Evolutionary conservation across 1,139 yeast genomes (phyloP), one percentile per base, ranked within the genome.

Genomic region (Petasospora fabianii): DNA sequence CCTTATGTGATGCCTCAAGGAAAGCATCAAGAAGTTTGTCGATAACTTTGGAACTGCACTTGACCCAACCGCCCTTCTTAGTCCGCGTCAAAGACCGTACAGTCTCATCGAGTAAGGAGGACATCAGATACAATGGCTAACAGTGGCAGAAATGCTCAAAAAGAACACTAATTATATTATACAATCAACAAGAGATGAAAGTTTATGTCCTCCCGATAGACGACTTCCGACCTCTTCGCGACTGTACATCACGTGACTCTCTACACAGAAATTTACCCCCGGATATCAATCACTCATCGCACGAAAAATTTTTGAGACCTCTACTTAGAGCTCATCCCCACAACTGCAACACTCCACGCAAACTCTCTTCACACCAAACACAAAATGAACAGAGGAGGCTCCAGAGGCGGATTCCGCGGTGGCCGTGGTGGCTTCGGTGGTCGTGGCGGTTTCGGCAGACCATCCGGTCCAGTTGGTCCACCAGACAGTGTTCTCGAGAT

Each of bases 401-500:
- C 63, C 44, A 71, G 80, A 65, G 85, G 86, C 49, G 87, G 88
- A 51, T 77, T 81, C 62, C 67, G 77, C 54, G 79, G 81, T 41
- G 80, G 80, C 39, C 69, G 73, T 55, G 78, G 78, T 36, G 73
- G 76, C 32, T 31, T 45, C 42, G 65, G 95, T 32, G 53, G 55
- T 33, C 48, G 69, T 39, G 74, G 73, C 45, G 68, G 69, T 13
- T 56, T 60, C 36, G 67, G 68, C 37, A 62, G 71, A 42, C 59
- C 68, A 46, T 64, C 77, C 21, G 71, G 73, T 27, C 58, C 66
- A 52, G 62, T 75, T 51, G 80, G 84, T 41, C 98, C 98, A 37
- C 98, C 98, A 61, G 97, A 88, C 53, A 71, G 81, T 41, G 97
- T 84, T 29, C 75, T 85, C 56, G 98, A 92, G 67, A 85, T 94